Percentiles rank a stretch among this genome's conserved stretches.
These are phyloP conservation scores for Pycnococcus provasolii DNA, from an alignment of 139 green algal genomes.

Conservation along the genomic window DNA sequence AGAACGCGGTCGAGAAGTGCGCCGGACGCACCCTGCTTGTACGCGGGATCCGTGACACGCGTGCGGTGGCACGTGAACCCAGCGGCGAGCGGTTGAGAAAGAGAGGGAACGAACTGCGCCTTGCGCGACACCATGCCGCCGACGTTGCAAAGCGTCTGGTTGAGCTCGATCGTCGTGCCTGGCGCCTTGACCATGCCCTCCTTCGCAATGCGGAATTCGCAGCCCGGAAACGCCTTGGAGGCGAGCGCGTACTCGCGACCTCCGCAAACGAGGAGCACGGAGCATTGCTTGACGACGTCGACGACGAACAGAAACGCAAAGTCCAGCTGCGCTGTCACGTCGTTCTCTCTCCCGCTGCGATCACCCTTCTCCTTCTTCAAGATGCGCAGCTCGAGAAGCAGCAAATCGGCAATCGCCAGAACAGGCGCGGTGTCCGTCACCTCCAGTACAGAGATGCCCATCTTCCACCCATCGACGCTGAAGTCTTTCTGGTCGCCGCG, in stretches of 20 bases:
- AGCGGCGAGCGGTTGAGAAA: not conserved
- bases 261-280: not conserved
- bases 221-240: not conserved
- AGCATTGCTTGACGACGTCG: slow-evolving; percentile 19
- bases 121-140: not conserved
- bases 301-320: slow-evolving; percentile 10
- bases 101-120: not conserved
- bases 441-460: slow-evolving; percentile 29
- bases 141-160: not conserved
- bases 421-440: slow-evolving; percentile 21
- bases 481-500: slow-evolving; percentile 32
- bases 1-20: not conserved
- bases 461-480: slow-evolving; percentile 2
- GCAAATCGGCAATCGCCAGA: not conserved
- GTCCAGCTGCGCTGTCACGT: not conserved
- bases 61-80: not conserved
- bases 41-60: not conserved
- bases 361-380: slow-evolving; percentile 12
- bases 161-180: not conserved
- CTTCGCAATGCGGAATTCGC: not conserved
- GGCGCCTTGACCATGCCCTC: not conserved
- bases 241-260: not conserved
- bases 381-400: slow-evolving; percentile 23
- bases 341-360: too few species aligned
- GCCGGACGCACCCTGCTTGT: not conserved